Evolutionary conservation across 768 basidiomycete genomes (phyloP).

Genomic region (Collybia mongolica): DNA sequence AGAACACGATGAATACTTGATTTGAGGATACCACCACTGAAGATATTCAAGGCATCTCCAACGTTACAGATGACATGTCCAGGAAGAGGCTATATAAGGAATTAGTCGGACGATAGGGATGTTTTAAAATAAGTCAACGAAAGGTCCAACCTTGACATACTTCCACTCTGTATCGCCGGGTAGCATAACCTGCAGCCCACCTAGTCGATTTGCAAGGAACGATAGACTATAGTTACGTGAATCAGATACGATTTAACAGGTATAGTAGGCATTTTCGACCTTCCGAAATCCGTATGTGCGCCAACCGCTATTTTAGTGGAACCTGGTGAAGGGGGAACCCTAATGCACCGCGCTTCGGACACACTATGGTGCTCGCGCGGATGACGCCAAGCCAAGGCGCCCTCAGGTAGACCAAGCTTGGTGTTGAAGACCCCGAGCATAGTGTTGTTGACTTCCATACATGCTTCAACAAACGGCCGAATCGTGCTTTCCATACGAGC

Average conservation of each 20-base stretch:
- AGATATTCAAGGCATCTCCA: constrained; percentile 42
- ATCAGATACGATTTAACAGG: background rate
- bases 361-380: constrained; percentile 30
- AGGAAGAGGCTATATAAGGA: constrained; percentile 32
- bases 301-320: constrained; percentile 35
- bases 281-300: constrained; percentile 52
- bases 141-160: constrained; percentile 36
- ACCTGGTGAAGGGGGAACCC: constrained; percentile 29
- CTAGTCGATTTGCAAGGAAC: constrained; percentile 40
- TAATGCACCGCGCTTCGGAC: constrained; percentile 43
- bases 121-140: background rate
- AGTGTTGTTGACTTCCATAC: constrained; percentile 36
- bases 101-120: background rate
- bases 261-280: background rate
- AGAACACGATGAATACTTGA: constrained; percentile 43
- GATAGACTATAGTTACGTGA: constrained; percentile 19
- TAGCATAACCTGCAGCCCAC: constrained; percentile 42
- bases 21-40: constrained; percentile 43
- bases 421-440: constrained; percentile 40
- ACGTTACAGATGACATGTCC: constrained; percentile 46
- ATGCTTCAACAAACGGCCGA: constrained; percentile 38
- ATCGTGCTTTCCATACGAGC: constrained; percentile 34
- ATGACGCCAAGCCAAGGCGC: constrained; percentile 36
- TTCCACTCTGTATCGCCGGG: constrained; percentile 37
- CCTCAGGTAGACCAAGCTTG: constrained; percentile 39